A percentile compares a stretch with the other conserved stretches of the same genome.
Evolutionary conservation across 139 green algal genomes (phyloP).

Genomic region (Auxenochlorella pyrenoidosa): DNA sequence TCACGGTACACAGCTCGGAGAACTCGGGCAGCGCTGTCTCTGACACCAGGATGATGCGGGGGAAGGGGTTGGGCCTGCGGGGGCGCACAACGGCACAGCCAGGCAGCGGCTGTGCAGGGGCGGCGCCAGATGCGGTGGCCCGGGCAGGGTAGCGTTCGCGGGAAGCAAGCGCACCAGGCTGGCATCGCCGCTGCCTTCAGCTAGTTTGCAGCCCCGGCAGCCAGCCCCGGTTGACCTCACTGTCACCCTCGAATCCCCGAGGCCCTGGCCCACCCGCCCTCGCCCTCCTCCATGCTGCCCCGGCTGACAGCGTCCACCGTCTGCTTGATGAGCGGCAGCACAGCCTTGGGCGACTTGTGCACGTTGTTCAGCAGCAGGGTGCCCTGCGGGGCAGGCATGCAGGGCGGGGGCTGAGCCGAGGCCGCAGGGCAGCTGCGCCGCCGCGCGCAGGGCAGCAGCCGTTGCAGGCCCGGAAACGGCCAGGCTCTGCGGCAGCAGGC

Average conservation of each 20-base stretch:
- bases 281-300: not conserved
- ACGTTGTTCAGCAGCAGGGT: constrained; percentile 79
- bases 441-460: no score
- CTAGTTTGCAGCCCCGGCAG: no score
- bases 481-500: not conserved
- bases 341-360: constrained; percentile 53
- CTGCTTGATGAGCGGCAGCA: constrained; percentile 32
- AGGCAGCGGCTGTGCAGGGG: no score
- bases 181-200: no score
- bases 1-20: constrained; percentile 47
- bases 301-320: not conserved
- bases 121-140: no score
- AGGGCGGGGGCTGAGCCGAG: not conserved
- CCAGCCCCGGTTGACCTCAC: not conserved
- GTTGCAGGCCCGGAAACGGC: no score
- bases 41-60: constrained; percentile 60
- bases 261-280: not conserved
- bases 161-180: no score
- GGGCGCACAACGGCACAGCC: not conserved
- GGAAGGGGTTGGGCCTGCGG: not conserved
- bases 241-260: not conserved
- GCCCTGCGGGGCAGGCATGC: constrained; percentile 40
- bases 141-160: no score
- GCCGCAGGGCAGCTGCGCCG: no score
- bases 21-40: constrained; percentile 47